These are phyloP conservation scores for Suillus plorans DNA, from an alignment of 768 basidiomycete species.

Conservation along the genomic window DNA sequence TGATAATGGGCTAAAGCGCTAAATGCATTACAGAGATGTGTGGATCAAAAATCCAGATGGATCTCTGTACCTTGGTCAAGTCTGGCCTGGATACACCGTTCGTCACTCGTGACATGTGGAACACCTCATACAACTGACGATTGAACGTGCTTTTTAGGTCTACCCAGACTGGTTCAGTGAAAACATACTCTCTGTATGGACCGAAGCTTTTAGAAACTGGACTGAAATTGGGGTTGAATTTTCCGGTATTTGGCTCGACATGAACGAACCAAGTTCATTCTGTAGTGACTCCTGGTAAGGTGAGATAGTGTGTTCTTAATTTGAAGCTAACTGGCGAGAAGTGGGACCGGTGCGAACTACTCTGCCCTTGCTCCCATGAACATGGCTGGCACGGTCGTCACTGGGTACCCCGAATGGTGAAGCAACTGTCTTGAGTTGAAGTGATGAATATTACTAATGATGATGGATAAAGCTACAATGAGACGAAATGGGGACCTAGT, in stretches of 20 bases:
- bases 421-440: slow-evolving; percentile 6
- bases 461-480: slow-evolving; percentile 50
- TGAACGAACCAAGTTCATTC: slow-evolving; percentile 70
- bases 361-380: slow-evolving; percentile 58
- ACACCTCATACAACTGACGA: neutral
- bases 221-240: slow-evolving; percentile 51
- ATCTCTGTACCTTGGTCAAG: slow-evolving; percentile 68
- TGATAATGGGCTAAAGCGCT: neutral
- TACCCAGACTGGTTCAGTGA: slow-evolving; percentile 64
- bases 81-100: slow-evolving; percentile 78
- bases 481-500: slow-evolving; percentile 60
- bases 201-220: slow-evolving; percentile 59
- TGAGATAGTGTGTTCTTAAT: neutral
- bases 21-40: slow-evolving; percentile 43
- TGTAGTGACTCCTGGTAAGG: slow-evolving; percentile 57
- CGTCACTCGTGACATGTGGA: slow-evolving; percentile 9
- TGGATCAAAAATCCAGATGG: slow-evolving; percentile 79
- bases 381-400: slow-evolving; percentile 46
- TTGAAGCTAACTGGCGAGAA: slow-evolving; percentile 9
- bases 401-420: slow-evolving; percentile 71
- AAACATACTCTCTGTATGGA: slow-evolving; percentile 59
- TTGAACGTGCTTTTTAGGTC: slow-evolving; percentile 30
- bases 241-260: slow-evolving; percentile 68
- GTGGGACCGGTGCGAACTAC: slow-evolving; percentile 54
- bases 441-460: neutral